Percentiles rank a stretch among this genome's conserved stretches.
phyloP scores from a whole-genome alignment of 2,329 filamentous ascomycete genomes.

The Xylaria polymorpha region DNA sequence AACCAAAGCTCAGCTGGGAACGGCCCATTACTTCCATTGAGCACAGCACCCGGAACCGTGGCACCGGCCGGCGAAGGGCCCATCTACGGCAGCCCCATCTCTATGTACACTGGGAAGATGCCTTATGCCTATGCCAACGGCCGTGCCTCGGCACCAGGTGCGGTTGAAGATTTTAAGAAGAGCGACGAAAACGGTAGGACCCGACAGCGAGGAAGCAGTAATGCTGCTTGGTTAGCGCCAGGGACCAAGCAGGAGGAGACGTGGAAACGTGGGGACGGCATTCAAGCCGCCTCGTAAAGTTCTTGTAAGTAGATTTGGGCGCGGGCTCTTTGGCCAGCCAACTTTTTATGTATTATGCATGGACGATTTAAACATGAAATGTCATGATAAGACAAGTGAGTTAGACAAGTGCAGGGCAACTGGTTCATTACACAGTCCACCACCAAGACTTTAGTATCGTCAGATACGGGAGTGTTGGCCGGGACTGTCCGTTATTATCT shows the following conservation, averaged over 20 bases:
- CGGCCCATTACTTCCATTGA: slow-evolving; percentile 74
- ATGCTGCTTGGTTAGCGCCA: slow-evolving; percentile 74
- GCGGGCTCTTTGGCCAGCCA: slow-evolving; percentile 9
- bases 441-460: slow-evolving; percentile 34
- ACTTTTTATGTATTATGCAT: slow-evolving; percentile 41
- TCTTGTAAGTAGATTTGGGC: slow-evolving; percentile 24
- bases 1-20: slow-evolving; percentile 56
- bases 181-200: slow-evolving; percentile 60
- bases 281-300: slow-evolving; percentile 42
- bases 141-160: slow-evolving; percentile 52
- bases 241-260: slow-evolving; percentile 89
- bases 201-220: slow-evolving; percentile 58
- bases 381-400: slow-evolving; percentile 28
- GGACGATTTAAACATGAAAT: slow-evolving; percentile 41
- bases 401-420: slow-evolving; percentile 34
- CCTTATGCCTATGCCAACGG: slow-evolving; percentile 60
- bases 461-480: slow-evolving; percentile 35
- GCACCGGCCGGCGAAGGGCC: slow-evolving; percentile 48
- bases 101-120: slow-evolving; percentile 46
- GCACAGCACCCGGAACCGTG: slow-evolving; percentile 56
- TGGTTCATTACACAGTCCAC: slow-evolving; percentile 26
- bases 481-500: slow-evolving; percentile 29
- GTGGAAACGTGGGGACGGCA: slow-evolving; percentile 69
- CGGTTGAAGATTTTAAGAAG: slow-evolving; percentile 65
- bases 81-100: slow-evolving; percentile 54